phyloP scores from a whole-genome alignment of 768 basidiomycete species.

The Botryobasidium botryosum region DNA sequence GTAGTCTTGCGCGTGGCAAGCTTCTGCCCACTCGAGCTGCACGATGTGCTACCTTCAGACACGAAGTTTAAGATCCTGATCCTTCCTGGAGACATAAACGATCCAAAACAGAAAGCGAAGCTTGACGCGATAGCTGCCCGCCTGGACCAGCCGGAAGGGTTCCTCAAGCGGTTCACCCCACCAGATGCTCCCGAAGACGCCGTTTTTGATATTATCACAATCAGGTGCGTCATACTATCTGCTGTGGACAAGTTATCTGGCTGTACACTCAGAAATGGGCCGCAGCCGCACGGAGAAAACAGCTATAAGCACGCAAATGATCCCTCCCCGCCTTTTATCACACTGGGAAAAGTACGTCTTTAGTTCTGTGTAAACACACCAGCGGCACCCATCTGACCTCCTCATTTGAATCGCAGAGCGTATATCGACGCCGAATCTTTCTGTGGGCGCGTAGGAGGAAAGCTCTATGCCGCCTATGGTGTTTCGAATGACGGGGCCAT shows the following conservation, averaged over 20 bases:
- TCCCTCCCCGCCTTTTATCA: too few species aligned
- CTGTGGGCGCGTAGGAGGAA: constrained; percentile 39
- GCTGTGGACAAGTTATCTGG: too few species aligned
- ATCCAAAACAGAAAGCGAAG: constrained; percentile 18
- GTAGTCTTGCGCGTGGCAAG: constrained; percentile 35
- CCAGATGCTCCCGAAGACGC: constrained; percentile 17
- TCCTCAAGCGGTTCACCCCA: too few species aligned
- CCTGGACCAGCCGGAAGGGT: constrained; percentile 16
- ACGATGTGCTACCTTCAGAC: constrained; percentile 35
- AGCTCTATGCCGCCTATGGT: constrained; percentile 21
- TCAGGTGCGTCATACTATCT: too few species aligned
- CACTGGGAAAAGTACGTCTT: too few species aligned
- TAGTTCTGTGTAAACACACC: too few species aligned
- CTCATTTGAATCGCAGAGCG: constrained; percentile 33
- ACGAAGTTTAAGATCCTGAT: constrained; percentile 39
- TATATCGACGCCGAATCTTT: constrained; percentile 40
- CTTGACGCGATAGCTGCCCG: constrained; percentile 21
- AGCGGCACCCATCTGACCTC: background rate
- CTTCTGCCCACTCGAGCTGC: constrained; percentile 32
- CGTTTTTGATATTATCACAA: constrained; percentile 23
- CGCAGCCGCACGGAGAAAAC: too few species aligned
- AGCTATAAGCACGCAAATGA: too few species aligned
- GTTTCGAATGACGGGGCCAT: constrained; percentile 17
- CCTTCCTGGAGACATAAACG: constrained; percentile 31
- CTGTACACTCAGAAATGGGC: too few species aligned